Percentiles rank a stretch among this genome's conserved stretches.
Conservation (phyloP, 768 basidiomycete genomes). For the Sutorius australiensis region DNA sequence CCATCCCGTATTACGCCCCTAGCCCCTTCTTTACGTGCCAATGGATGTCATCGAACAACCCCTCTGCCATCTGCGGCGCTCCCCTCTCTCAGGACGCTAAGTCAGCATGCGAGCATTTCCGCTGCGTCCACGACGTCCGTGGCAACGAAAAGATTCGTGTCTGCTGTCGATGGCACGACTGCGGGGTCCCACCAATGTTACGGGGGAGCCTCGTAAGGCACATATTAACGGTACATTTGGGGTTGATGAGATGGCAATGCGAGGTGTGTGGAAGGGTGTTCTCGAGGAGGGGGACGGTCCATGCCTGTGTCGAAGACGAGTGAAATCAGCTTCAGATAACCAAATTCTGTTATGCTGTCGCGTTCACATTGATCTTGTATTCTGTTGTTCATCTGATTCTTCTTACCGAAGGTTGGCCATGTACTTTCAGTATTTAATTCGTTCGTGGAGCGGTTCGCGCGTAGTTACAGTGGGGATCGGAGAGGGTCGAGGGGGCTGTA, state of each 20-base stretch:
- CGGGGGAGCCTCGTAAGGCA: conserved; percentile 20
- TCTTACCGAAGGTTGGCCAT: too few species aligned
- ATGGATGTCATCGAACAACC: conserved; percentile 3
- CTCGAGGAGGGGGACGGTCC: conserved; percentile 15
- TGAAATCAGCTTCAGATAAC: neutral
- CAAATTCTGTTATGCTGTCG: neutral
- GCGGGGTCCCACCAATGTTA: conserved; percentile 11
- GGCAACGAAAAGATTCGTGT: conserved; percentile 16
- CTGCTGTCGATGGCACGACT: conserved; percentile 12
- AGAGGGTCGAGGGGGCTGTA: too few species aligned
- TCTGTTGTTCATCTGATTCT: too few species aligned
- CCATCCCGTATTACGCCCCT: neutral
- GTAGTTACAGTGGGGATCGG: too few species aligned
- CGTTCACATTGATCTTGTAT: too few species aligned
- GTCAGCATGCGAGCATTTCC: conserved; percentile 9
- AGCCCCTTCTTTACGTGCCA: neutral
- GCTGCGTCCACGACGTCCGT: conserved; percentile 8
- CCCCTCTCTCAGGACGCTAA: conserved; percentile 3
- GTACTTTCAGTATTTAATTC: too few species aligned
- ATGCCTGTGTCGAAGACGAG: conserved; percentile 2
- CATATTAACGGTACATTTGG: conserved; percentile 17
- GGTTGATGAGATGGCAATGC: conserved; percentile 14
- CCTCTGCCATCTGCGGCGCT: neutral
- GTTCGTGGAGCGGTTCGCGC: too few species aligned
- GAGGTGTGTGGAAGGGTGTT: conserved; percentile 10